Evolutionary conservation across 495 filamentous ascomycete species (phyloP), one percentile per base, ranked within the genome.

Genomic region (Neurospora sp.): DNA sequence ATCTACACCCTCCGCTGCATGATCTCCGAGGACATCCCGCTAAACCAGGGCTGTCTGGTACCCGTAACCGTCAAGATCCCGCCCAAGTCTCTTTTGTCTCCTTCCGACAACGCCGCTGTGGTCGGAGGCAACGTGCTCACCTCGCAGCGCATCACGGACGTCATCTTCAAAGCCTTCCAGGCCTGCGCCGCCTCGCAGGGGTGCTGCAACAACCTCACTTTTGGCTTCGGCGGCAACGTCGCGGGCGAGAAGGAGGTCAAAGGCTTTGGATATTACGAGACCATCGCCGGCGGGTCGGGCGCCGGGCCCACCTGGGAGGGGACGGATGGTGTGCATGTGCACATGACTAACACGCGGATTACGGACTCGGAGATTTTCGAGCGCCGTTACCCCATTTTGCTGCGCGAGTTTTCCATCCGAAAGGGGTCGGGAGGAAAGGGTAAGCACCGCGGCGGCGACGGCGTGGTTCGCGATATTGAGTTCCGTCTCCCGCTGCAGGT

Each of bases 271-370:
- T 99, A 99, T 86, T 98, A 98, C 83, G 94, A 98, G 83, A 98
- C 94, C 1, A 97, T 98, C 78, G 94, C 95, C 3, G 96, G 96
- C 37, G 96, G 96, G 10, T 92, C 89, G 75, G 96, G 96, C 70
- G 96, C 96, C 0, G 94, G 95, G 0, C 88, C 92, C 1, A 87
- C 87, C 42, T 99, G 96, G 96, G 87, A 93, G 71, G 96, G 96
- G 62, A 94, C 94, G 9, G 91, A 88, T 70, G 96, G 96, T 59
- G 93, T 98, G 62, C 96, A 99, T 79, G 91, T 90, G 27, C 95
- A 98, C 82, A 99, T 98, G 95, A 99, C 96, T n/a, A 99, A 99
- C 81, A 99, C 96, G 6, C 90, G 96, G 1, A 98, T 98, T 79
- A 99, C 96, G 1, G 96, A 99, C 82, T 87, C 93, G 0, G 96